phyloP scores from a whole-genome alignment of 1,284 basidiomycete species.

The Leccinum subrobustum region DNA sequence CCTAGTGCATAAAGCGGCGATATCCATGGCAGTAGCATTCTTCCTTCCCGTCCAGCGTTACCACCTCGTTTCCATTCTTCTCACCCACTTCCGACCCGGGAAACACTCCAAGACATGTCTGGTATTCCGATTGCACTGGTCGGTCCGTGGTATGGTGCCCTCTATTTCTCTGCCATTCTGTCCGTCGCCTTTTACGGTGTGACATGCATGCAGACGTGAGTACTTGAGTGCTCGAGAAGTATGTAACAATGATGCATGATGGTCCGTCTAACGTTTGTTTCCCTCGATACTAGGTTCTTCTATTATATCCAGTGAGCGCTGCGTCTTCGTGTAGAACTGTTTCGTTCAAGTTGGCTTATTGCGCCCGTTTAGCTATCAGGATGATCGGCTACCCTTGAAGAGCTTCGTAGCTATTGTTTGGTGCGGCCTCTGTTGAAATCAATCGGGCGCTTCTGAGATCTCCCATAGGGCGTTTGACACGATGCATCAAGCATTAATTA shows the following conservation, averaged over 20 bases:
- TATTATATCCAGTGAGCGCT: constrained; percentile 6
- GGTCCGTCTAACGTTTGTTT: background rate
- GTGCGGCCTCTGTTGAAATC: background rate
- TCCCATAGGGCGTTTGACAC: constrained; percentile 1
- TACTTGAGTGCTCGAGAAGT: background rate
- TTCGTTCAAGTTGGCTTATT: background rate
- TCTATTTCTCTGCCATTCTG: constrained; percentile 2
- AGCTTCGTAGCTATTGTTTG: constrained; percentile 1
- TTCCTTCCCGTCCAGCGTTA: background rate
- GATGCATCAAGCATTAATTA: constrained; percentile 3
- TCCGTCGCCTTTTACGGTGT: constrained; percentile 5
- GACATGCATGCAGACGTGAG: constrained; percentile 8
- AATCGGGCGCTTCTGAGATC: background rate
- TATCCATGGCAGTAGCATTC: background rate
- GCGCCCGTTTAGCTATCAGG: background rate
- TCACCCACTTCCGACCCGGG: background rate
- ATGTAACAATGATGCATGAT: background rate
- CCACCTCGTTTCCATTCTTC: background rate
- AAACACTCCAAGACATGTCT: background rate
- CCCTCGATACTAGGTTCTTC: constrained; percentile 1
- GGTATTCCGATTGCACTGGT: background rate
- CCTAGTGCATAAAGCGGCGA: constrained; percentile 1
- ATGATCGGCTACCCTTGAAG: background rate
- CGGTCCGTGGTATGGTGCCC: background rate
- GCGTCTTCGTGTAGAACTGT: background rate